Evolutionary conservation across 2,329 filamentous ascomycete genomes (phyloP), one percentile per base, ranked within the genome.

Genomic region (Aureobasidium leucospermi): DNA sequence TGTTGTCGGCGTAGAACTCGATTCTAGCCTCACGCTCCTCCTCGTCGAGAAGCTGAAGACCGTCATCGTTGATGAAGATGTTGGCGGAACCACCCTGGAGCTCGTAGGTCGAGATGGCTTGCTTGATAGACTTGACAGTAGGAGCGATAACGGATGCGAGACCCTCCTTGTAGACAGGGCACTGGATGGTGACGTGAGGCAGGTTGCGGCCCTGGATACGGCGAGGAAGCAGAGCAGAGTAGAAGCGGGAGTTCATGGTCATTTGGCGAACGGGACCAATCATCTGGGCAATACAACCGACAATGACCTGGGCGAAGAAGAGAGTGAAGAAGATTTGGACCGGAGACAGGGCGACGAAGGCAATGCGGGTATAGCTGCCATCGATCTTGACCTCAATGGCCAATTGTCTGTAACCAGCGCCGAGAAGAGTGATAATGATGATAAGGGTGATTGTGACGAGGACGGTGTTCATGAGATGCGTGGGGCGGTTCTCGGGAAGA

Each of bases 101-200:
- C 69, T 90, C 87, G 67, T 90, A 90, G 0, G 85, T 89, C 34
- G 85, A 87, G 69, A 90, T 89, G 63, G 87, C 87, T 66, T 86
- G 81, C 74, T 90, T 90, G 73, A 92, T 81, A 1, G 88, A 91
- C 67, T 84, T 85, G 67, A 92, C 83, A 0, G 89, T 93, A 7
- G 89, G 89, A 19, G 80, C 81, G 67, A 92, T 91, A 71, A 95
- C 90, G 62, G 79, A 83, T 38, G 76, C 76, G 2, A 95, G 79
- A 64, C 89, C 89, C 71, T 95, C 90, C 72, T 93, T 94, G 77
- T 94, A 95, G 0, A 95, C 88, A 4, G 90, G 90, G 71, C 89
- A 92, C 69, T 96, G 90, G 43, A 95, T 88, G 3, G 76, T 79
- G 63, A 90, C 79, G 68, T 90, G 88, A 2, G 87, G 88, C 15